Percentiles rank a stretch among this genome's conserved stretches.
Conservation (phyloP, 208 protist species). For the Leishmania arabica region DNA sequence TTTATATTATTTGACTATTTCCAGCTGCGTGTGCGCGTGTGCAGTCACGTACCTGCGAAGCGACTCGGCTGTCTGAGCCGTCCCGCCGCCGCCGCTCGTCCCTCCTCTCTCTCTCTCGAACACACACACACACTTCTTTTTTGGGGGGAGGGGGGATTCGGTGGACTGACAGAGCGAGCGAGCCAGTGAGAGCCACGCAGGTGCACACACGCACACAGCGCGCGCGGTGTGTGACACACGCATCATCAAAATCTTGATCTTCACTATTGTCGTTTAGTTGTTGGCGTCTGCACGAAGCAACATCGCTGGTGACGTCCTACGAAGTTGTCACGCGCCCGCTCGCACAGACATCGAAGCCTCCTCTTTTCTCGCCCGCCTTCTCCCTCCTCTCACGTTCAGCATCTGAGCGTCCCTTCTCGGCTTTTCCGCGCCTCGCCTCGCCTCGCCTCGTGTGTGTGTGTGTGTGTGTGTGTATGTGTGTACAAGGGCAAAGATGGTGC, state of each 20-base stretch:
- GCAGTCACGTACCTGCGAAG: not conserved
- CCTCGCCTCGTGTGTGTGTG: not conserved
- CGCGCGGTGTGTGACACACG: not conserved
- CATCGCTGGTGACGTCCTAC: not conserved
- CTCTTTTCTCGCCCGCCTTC: not conserved
- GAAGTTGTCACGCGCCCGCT: not conserved
- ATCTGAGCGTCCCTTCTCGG: not conserved
- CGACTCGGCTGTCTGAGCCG: not conserved
- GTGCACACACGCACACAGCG: not conserved
- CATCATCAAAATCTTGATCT: not conserved
- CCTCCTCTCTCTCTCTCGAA: not conserved
- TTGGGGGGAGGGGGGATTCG: too few relatives aligned
- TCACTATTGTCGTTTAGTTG: not conserved
- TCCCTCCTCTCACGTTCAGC: not conserved
- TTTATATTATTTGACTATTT: not conserved
- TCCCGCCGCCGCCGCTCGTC: not conserved
- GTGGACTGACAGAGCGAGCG: too few relatives aligned
- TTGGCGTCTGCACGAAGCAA: not conserved
- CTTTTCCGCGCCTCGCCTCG: not conserved
- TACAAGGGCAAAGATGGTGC: slow-evolving; percentile 53
- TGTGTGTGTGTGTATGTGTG: not conserved
- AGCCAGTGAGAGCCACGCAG: not conserved
- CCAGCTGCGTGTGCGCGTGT: not conserved
- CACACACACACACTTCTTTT: too few relatives aligned
- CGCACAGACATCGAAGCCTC: not conserved